These are phyloP conservation scores for Akanthomyces muscarius DNA, from an alignment of 2,329 filamentous ascomycete genomes.

Conservation along the genomic window DNA sequence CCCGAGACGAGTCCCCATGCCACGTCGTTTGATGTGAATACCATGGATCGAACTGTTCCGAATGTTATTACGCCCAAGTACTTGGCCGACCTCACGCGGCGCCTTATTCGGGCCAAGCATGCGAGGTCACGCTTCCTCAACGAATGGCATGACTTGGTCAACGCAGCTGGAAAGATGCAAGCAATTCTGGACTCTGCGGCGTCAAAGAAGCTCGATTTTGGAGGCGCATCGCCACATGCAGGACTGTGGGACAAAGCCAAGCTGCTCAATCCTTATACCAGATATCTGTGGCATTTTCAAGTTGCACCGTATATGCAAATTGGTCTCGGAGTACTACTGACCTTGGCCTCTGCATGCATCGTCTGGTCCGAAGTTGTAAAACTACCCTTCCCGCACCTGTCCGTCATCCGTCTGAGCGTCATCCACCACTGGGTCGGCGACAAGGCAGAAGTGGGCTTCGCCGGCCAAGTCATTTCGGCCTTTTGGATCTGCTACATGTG, in stretches of 20 bases:
- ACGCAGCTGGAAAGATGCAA: constrained; percentile 70
- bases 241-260: constrained; percentile 51
- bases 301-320: constrained; percentile 66
- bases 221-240: constrained; percentile 51
- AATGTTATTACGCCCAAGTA: constrained; percentile 90
- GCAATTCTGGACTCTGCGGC: constrained; percentile 77
- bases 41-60: constrained; percentile 54
- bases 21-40: constrained; percentile 37
- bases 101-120: constrained; percentile 76
- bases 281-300: constrained; percentile 73
- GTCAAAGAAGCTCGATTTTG: constrained; percentile 77
- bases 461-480: constrained; percentile 78
- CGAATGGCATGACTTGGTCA: constrained; percentile 79
- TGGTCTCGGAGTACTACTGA: constrained; percentile 61
- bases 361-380: constrained; percentile 94
- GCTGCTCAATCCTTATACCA: constrained; percentile 73
- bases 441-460: constrained; percentile 75
- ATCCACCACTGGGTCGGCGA: constrained; percentile 71
- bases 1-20: constrained; percentile 55
- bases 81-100: constrained; percentile 81
- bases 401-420: constrained; percentile 62
- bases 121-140: constrained; percentile 76
- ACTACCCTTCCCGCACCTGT: constrained; percentile 71
- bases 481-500: constrained; percentile 97
- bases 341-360: constrained; percentile 73